A percentile compares a stretch with the other conserved stretches of the same genome.
phyloP scores from a whole-genome alignment of 345 rosid species.

The Noccaea caerulescens region DNA sequence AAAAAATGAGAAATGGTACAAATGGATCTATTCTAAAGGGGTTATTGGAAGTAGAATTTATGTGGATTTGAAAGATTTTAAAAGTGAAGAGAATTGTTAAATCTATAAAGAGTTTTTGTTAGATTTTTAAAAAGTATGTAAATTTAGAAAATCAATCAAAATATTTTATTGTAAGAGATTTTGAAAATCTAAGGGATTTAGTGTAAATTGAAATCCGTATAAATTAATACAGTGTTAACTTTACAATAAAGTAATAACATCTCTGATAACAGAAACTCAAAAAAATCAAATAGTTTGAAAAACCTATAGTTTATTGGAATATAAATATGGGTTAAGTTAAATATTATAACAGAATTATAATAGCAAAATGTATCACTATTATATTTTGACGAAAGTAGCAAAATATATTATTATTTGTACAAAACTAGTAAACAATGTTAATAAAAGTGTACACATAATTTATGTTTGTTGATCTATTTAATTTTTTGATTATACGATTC shows the following conservation, averaged over 20 bases:
- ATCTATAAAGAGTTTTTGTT: too few species aligned
- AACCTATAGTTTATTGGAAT: not conserved
- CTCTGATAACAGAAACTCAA: too few species aligned
- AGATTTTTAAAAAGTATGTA: too few species aligned
- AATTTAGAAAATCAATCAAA: too few species aligned
- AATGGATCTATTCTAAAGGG: not conserved
- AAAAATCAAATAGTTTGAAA: not conserved
- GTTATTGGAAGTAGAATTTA: too few species aligned
- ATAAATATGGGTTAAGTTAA: not conserved
- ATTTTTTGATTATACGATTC: not conserved
- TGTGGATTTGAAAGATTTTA: too few species aligned
- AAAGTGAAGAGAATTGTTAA: too few species aligned
- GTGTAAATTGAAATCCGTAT: not conserved
- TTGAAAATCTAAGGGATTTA: too few species aligned
- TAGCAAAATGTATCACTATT: not conserved
- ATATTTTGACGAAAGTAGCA: too few species aligned
- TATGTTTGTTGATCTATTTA: not conserved
- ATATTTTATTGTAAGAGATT: too few species aligned
- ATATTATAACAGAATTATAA: not conserved
- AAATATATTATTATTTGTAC: too few species aligned
- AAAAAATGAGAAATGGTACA: slow-evolving; percentile 6
- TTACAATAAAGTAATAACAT: too few species aligned
- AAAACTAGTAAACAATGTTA: not conserved
- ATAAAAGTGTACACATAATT: not conserved
- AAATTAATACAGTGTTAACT: not conserved